Evolutionary conservation across 306 rosid genomes (phyloP), one percentile per base, ranked within the genome.

Genomic region (Datisca glomerata): DNA sequence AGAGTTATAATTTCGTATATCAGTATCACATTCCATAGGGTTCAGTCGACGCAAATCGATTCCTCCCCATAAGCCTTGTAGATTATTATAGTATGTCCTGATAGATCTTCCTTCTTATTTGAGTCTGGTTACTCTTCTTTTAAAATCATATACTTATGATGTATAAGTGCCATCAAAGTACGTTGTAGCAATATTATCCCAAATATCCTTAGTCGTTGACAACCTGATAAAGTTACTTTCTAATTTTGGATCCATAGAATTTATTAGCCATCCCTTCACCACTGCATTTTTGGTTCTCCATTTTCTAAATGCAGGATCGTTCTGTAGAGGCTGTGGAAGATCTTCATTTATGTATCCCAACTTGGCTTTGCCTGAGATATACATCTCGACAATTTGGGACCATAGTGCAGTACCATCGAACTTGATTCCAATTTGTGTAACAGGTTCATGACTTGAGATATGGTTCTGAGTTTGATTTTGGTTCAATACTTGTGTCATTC

Each of bases 51-150:
- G 1, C 20, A 43, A 43, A 13, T 43, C 4, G 31, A 43, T 43
- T 43, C 21, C 48, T 43, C 51, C 13, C 21, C 35, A 40, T 5
- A 24, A 14, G 51, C 35, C 51, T 45, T 45, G 35, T 0, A 23
- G 3, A 23, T 45, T 45, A 21, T 45, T 45, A 21, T 45, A 23
- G n/a, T n/a, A n/a, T n/a, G n/a, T n/a, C n/a, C n/a, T n/a, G n/a
- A 28, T 43, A 43, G n/a, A n/a, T n/a, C n/a, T n/a, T n/a, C n/a
- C n/a, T n/a, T n/a, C n/a, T n/a, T n/a, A n/a, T n/a, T n/a, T n/a
- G n/a, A n/a, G n/a, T n/a, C n/a, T 43, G 47, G 28, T 43, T 43
- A 19, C 47, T 43, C 25, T 43, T 43, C 23, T 43, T 43, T 43
- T 43, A 6, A 43, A n/a, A 43, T 43, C 47, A 43, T 43, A 7